Evolutionary conservation across 192 early-diverging fungal genomes (phyloP).

Genomic region (Phlyctochytrium arcticum): DNA sequence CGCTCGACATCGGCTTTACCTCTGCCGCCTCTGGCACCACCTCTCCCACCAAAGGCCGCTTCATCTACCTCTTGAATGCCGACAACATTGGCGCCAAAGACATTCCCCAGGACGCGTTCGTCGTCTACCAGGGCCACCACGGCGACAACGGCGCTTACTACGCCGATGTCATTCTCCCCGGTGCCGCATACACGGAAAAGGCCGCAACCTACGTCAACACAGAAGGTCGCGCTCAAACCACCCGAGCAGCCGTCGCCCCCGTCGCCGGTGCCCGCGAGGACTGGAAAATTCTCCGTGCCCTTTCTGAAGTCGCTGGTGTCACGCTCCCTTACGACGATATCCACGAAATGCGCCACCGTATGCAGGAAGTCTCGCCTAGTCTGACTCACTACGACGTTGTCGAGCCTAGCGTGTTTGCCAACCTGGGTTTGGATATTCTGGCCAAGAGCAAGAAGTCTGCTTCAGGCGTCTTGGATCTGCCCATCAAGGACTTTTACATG

Average conservation of each 20-base stretch:
- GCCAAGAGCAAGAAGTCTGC: constrained; percentile 22
- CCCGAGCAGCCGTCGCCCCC: constrained; percentile 86
- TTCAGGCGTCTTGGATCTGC: constrained; percentile 48
- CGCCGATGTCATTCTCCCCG: constrained; percentile 95
- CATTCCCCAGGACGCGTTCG: constrained; percentile 87
- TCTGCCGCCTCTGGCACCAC: constrained; percentile 54
- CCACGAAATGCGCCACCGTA: constrained; percentile 72
- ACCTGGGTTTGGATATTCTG: constrained; percentile 62
- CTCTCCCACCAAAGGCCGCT: constrained; percentile 48
- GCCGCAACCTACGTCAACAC: constrained; percentile 94
- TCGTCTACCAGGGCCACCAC: constrained; percentile 99
- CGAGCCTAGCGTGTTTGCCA: constrained; percentile 48
- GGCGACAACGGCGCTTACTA: constrained; percentile 92
- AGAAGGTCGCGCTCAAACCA: constrained; percentile 90
- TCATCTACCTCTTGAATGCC: constrained; percentile 91
- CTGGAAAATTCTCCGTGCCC: constrained; percentile 98
- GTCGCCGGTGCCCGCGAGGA: constrained; percentile 92
- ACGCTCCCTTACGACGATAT: constrained; percentile 89
- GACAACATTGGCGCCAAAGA: constrained; percentile 75
- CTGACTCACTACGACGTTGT: constrained; percentile 74
- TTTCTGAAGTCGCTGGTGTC: constrained; percentile 82
- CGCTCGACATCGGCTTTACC: constrained; percentile 85
- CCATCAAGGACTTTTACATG: constrained; percentile 89
- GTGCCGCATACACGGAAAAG: constrained; percentile 96
- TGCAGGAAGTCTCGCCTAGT: constrained; percentile 81